Evolutionary conservation across 2,329 filamentous ascomycete species (phyloP), one percentile per base, ranked within the genome.

Genomic region (Penicillium sp.): DNA sequence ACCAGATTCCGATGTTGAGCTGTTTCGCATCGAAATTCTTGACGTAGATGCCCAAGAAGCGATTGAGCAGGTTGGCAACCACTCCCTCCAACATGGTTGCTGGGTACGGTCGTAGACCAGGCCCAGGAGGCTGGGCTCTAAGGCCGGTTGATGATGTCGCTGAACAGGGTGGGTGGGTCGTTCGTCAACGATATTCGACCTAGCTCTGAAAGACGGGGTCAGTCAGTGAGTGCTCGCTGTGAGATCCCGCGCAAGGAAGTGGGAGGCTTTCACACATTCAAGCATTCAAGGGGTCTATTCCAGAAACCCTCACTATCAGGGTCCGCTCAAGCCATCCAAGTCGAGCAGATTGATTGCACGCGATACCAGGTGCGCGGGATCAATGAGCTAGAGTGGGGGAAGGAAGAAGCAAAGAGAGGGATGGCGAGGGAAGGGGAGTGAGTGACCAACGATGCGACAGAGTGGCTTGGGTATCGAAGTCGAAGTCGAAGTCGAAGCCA

Each of bases 31-130:
- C 93, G 66, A 99, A 98, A 71, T 98, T 97, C 78, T 94, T 90
- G 69, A 99, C 91, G 69, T 98, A 98, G 86, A 97, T 95, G 78
- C 93, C 94, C 80, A 99, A 74, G 72, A 98, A 97, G 75, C 94
- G 86, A 75, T 98, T 98, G 58, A 99, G 84, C 75, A 99, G 78
- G 71, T 91, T 94, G 58, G 93, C 89, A 51, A 97, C 93, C 57
- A 99, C 78, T 56, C 90, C 87, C 79, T 98, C 93, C 73, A 99
- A 81, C 93, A 99, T 98, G 60, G 66, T 77, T 76, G 72, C 67
- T 66, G 67, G 58, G 56, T 67, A 63, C 64, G 74, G 81, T 78
- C 85, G 80, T 88, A 61, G 84, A 81, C 84, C 84, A 63, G 86
- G 83, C 81, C 73, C 70, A 81, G 82, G 42, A 42, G 10, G 27